A percentile compares a stretch with the other conserved stretches of the same genome.
phyloP scores from a whole-genome alignment of 2,329 filamentous ascomycete species.

The Verticillium nonalfalfae region DNA sequence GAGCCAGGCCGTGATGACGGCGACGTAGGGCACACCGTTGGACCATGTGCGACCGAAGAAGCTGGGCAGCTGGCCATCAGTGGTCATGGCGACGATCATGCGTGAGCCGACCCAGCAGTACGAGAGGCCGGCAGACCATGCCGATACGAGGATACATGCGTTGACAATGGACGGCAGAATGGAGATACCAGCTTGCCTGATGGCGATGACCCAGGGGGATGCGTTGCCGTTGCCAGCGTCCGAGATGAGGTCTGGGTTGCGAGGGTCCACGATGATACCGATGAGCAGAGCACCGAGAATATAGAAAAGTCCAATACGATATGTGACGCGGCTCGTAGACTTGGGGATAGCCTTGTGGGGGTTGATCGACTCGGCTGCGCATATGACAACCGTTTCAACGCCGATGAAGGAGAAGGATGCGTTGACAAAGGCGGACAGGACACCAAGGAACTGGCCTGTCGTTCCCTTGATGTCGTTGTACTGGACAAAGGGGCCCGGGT shows the following conservation, averaged over 20 bases:
- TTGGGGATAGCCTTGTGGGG: constrained; percentile 16
- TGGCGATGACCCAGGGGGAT: constrained; percentile 46
- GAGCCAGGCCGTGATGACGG: constrained; percentile 27
- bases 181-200: constrained; percentile 41
- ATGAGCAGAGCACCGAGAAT: constrained; percentile 14
- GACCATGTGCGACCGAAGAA: constrained; percentile 28
- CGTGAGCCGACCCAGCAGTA: constrained; percentile 39
- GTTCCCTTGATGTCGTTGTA: constrained; percentile 44
- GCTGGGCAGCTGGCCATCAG: constrained; percentile 19
- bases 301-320: constrained; percentile 16
- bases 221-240: constrained; percentile 32
- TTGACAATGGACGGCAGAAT: constrained; percentile 48
- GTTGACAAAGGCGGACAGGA: constrained; percentile 6
- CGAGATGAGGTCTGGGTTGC: constrained; percentile 13
- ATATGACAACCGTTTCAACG: constrained; percentile 21
- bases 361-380: constrained; percentile 15
- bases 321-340: constrained; percentile 17
- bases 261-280: constrained; percentile 13
- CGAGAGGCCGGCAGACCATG: constrained; percentile 64
- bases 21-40: constrained; percentile 35
- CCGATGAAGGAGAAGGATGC: constrained; percentile 11
- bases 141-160: constrained; percentile 63
- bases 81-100: constrained; percentile 9
- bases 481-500: constrained; percentile 44
- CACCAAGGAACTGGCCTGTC: constrained; percentile 40